Conservation (phyloP, 257 asterid species). For the Solanum rostratum region DNA sequence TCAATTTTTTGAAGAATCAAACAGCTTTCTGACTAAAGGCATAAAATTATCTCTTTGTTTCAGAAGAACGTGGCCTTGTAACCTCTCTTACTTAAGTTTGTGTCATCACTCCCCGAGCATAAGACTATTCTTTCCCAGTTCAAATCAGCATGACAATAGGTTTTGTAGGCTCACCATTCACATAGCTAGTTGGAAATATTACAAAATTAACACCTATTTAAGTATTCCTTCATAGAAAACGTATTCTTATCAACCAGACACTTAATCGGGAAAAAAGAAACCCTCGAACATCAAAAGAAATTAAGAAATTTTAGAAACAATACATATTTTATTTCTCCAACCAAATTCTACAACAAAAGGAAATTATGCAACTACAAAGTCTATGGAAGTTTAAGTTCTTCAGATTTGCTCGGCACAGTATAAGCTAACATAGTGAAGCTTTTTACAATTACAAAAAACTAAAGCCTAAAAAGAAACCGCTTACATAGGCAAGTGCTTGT, state of each 20-base stretch:
- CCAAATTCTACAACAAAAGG: background rate
- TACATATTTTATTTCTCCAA: background rate
- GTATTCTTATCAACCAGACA: background rate
- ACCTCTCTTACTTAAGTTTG: background rate
- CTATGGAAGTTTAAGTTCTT: background rate
- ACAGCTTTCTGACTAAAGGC: background rate
- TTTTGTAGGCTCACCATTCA: background rate
- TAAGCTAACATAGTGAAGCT: background rate
- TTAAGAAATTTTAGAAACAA: background rate
- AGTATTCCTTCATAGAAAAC: background rate
- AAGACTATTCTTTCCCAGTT: background rate
- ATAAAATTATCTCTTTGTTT: background rate
- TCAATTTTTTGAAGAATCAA: background rate
- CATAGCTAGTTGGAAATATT: background rate
- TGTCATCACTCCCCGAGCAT: background rate
- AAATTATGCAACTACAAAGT: background rate
- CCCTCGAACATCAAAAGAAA: background rate
- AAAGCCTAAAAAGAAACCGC: constrained; percentile 8
- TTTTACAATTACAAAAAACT: background rate
- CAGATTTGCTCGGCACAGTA: background rate
- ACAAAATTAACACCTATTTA: background rate
- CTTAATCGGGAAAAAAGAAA: background rate
- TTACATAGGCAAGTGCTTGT: constrained; percentile 84
- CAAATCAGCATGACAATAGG: background rate
- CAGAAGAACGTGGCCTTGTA: background rate